Evolutionary conservation across 208 protist species (phyloP).

Genomic region (Crithidia brevicula): DNA sequence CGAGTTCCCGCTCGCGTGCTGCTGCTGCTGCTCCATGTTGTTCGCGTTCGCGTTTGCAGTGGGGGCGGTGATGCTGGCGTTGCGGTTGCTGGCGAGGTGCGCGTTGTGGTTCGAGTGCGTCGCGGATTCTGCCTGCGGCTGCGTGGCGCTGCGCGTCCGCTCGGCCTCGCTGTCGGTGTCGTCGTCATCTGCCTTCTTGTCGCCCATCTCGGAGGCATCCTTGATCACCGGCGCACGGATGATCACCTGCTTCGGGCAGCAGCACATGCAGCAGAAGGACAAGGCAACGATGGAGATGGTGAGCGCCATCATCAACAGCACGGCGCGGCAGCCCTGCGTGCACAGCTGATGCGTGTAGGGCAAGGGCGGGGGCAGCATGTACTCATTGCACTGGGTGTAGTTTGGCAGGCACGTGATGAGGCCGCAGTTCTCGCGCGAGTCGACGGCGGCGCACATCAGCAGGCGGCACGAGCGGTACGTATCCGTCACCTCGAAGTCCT

Average conservation of each 20-base stretch:
- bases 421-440: slow-evolving; percentile 56
- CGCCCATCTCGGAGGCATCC: neutral
- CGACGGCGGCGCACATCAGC: slow-evolving; percentile 46
- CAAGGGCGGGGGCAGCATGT: slow-evolving; percentile 52
- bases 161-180: neutral
- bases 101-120: slow-evolving; percentile 17
- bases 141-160: neutral
- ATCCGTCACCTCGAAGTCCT: slow-evolving; percentile 46
- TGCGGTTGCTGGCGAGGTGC: neutral
- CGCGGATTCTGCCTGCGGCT: neutral
- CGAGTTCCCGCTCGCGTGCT: neutral
- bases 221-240: slow-evolving; percentile 44
- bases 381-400: slow-evolving; percentile 72
- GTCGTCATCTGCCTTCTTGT: slow-evolving; percentile 12
- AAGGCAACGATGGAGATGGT: slow-evolving; percentile 44
- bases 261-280: slow-evolving; percentile 41
- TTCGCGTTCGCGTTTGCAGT: too few species aligned
- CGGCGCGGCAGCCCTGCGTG: slow-evolving; percentile 64
- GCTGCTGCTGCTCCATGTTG: neutral
- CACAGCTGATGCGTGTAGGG: slow-evolving; percentile 52
- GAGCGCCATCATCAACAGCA: slow-evolving; percentile 60
- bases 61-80: too few species aligned
- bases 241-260: slow-evolving; percentile 50
- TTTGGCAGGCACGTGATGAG: slow-evolving; percentile 64
- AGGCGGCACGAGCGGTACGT: slow-evolving; percentile 43